Evolutionary conservation across 306 rosid genomes (phyloP), one percentile per base, ranked within the genome.

Genomic region (Styphnolobium japonicum): DNA sequence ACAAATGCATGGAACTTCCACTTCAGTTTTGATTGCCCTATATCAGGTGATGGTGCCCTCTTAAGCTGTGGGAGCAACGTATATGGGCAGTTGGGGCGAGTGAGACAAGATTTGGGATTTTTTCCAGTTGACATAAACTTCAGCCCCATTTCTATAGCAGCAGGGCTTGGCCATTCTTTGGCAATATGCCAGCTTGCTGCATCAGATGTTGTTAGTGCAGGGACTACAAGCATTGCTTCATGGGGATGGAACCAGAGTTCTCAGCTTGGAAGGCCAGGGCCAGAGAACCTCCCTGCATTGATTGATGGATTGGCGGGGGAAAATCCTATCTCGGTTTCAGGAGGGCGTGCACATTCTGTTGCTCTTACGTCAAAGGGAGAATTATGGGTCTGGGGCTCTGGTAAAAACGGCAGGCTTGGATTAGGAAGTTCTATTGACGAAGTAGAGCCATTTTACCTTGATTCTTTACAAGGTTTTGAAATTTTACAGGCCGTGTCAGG

Each of bases 161-260:
- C 98, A 52, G 98, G 98, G 73, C 92, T 95, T 62, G 98, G 98
- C 39, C 98, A 92, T 84, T 92, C 97, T 46, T 83, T 95, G 86
- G 98, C 97, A 53, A 84, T 92, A 85, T 95, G 92, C 49, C 86
- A 64, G 84, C 66, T 48, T 78, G 75, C 80, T 27, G 88, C 86
- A 53, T 78, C 83, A 18, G 84, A 78, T 42, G 79, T 14, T 42
- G 79, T 14, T 53, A 36, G 53, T 43, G 84, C 83, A 52, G 86
- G 78, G 77, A 60, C 81, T 5, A 74, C 84, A 22, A 87, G 87
- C 49, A 70, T 88, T 74, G 80, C 89, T 62, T 87, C 97, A 7
- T 92, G 98, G 98, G 98, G 98, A 11, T 95, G 98, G 98, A 95
- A 92, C 86, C 84, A 84, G 61, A 81, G 87, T 57, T 85, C 87